phyloP scores from a whole-genome alignment of 2,329 filamentous ascomycete genomes.

The Sporothrix pallida region DNA sequence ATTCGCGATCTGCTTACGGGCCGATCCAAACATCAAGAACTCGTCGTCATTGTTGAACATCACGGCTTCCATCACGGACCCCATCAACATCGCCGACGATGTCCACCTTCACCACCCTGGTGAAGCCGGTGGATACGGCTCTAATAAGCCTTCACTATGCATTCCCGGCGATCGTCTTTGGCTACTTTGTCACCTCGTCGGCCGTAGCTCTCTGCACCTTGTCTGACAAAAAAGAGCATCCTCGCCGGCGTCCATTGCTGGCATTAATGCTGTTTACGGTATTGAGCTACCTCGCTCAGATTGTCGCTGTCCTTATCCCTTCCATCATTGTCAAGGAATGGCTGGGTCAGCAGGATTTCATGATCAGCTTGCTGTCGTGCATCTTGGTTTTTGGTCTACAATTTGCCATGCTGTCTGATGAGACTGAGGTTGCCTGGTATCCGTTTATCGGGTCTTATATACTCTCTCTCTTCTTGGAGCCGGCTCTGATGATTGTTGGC shows the following conservation, averaged over 20 bases:
- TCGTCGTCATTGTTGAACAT: not conserved
- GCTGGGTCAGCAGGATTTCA: constrained; percentile 54
- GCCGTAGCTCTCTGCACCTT: constrained; percentile 60
- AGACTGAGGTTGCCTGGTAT: constrained; percentile 61
- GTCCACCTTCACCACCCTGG: constrained; percentile 19
- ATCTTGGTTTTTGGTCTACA: constrained; percentile 68
- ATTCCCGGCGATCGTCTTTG: constrained; percentile 62
- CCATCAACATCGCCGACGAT: not conserved
- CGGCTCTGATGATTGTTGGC: constrained; percentile 47
- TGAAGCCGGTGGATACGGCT: constrained; percentile 42
- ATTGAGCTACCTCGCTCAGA: constrained; percentile 56
- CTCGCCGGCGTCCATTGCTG: constrained; percentile 52
- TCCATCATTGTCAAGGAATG: constrained; percentile 47
- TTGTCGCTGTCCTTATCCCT: constrained; percentile 49
- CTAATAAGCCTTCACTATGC: constrained; percentile 60
- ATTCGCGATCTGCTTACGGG: constrained; percentile 6
- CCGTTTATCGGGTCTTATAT: constrained; percentile 68
- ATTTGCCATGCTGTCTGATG: constrained; percentile 59
- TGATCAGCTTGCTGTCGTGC: constrained; percentile 66
- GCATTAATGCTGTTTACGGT: constrained; percentile 52
- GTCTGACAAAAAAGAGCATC: constrained; percentile 46
- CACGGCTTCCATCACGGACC: not conserved
- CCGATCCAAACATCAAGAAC: not conserved
- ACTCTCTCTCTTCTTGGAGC: constrained; percentile 63
- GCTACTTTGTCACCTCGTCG: constrained; percentile 62